Conservation (phyloP, 1,284 basidiomycete genomes). For the Rhodotorula glutinis region DNA sequence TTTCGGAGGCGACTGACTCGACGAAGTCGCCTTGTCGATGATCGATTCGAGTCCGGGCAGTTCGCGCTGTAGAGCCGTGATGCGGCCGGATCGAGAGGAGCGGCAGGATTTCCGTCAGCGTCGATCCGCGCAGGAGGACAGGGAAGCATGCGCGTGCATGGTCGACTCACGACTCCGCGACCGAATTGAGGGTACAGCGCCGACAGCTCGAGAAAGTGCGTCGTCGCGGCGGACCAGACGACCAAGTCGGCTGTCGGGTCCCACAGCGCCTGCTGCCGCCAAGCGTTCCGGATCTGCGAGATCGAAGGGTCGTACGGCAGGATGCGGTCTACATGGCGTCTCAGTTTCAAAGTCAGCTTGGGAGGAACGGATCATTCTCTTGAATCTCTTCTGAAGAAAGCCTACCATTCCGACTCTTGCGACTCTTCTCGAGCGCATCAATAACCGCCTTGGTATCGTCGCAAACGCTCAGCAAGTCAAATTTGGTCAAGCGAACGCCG, state of each 20-base stretch:
- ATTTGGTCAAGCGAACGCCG: slow-evolving; percentile 17
- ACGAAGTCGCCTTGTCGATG: neutral
- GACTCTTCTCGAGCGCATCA: slow-evolving; percentile 19
- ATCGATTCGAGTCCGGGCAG: slow-evolving; percentile 8
- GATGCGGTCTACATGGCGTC: slow-evolving; percentile 25
- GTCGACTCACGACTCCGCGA: slow-evolving; percentile 18
- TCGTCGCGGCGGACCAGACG: slow-evolving; percentile 33
- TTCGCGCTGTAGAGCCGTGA: neutral
- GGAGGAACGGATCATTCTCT: neutral
- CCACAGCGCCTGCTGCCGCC: slow-evolving; percentile 23
- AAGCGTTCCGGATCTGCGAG: slow-evolving; percentile 30
- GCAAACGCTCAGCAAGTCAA: slow-evolving; percentile 28
- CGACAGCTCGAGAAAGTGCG: slow-evolving; percentile 34
- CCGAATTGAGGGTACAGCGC: slow-evolving; percentile 24
- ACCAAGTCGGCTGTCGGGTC: slow-evolving; percentile 22
- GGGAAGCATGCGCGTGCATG: no score
- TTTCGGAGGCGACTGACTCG: no score
- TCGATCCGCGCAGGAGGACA: neutral
- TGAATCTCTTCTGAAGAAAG: no score
- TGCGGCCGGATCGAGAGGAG: no score
- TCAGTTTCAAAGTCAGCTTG: neutral
- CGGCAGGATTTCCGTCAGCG: no score
- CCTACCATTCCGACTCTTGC: slow-evolving; percentile 15
- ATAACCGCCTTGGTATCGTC: slow-evolving; percentile 35
- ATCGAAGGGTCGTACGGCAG: slow-evolving; percentile 34